phyloP scores from a whole-genome alignment of 108 stramenopile species.

The Nitzschia putrida region DNA sequence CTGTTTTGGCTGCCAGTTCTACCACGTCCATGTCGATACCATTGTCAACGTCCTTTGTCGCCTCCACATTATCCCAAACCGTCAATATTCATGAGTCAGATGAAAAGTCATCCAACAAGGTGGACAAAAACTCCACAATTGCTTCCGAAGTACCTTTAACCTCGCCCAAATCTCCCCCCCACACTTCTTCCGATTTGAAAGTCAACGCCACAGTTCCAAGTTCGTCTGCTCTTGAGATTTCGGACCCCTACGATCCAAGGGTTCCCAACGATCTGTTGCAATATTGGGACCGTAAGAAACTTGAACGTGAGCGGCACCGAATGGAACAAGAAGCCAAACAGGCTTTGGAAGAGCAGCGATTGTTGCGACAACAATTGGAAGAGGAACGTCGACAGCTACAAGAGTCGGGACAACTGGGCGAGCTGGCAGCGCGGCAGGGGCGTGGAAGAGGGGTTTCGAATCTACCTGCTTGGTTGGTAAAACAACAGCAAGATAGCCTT shows the following conservation, averaged over 20 bases:
- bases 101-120: no score
- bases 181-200: background rate
- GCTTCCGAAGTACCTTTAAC: no score
- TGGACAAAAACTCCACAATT: no score
- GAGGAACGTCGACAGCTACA: slow-evolving; percentile 55
- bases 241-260: slow-evolving; percentile 70
- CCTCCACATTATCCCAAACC: no score
- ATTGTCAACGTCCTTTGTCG: no score
- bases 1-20: background rate
- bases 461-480: slow-evolving; percentile 86
- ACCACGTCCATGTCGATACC: background rate
- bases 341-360: slow-evolving; percentile 58
- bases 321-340: slow-evolving; percentile 57
- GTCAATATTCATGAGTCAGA: no score
- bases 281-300: slow-evolving; percentile 64
- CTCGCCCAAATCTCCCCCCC: background rate
- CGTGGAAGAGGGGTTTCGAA: slow-evolving; percentile 55
- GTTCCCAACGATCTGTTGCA: slow-evolving; percentile 84
- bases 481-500: slow-evolving; percentile 37
- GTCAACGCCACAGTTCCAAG: background rate
- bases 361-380: slow-evolving; percentile 54
- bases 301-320: slow-evolving; percentile 39
- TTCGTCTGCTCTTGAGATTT: slow-evolving; percentile 16
- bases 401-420: background rate
- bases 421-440: slow-evolving; percentile 41